Conservation (phyloP, 805 yeast species). For the Kuraishia piskuri region DNA sequence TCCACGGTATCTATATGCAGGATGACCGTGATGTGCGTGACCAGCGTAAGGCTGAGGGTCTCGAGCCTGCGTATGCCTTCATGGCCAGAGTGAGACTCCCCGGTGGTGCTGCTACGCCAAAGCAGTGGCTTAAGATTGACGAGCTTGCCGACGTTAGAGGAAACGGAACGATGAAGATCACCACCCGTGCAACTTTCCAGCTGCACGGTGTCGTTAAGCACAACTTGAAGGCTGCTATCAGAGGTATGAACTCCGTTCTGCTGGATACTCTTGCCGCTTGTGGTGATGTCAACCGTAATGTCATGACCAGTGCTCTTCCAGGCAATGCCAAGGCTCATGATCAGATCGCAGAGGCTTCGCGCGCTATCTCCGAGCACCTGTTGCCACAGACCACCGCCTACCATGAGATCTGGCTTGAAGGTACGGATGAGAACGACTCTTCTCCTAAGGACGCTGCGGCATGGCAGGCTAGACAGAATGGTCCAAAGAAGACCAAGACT, state of each 20-base stretch:
- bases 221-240: conserved; percentile 79
- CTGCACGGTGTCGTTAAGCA: conserved; percentile 90
- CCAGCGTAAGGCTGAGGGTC: conserved; percentile 81
- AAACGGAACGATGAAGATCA: conserved; percentile 87
- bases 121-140: conserved; percentile 84
- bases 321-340: conserved; percentile 72
- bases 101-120: conserved; percentile 83
- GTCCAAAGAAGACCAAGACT: conserved; percentile 75
- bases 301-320: conserved; percentile 87
- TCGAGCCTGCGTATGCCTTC: conserved; percentile 94
- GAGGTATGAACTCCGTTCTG: conserved; percentile 84
- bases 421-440: conserved; percentile 63
- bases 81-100: conserved; percentile 96
- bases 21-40: conserved; percentile 96
- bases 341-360: conserved; percentile 59
- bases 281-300: conserved; percentile 97
- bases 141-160: conserved; percentile 75
- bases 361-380: conserved; percentile 67
- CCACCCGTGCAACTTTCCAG: conserved; percentile 96
- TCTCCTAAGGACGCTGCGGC: conserved; percentile 53
- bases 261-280: conserved; percentile 97
- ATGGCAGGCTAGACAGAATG: conserved; percentile 60
- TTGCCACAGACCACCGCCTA: conserved; percentile 91
- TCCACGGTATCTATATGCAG: conserved; percentile 98
- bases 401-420: conserved; percentile 94